These are phyloP conservation scores for Hypoxylon sp. DNA, from an alignment of 2,329 filamentous ascomycete species.

Conservation along the genomic window DNA sequence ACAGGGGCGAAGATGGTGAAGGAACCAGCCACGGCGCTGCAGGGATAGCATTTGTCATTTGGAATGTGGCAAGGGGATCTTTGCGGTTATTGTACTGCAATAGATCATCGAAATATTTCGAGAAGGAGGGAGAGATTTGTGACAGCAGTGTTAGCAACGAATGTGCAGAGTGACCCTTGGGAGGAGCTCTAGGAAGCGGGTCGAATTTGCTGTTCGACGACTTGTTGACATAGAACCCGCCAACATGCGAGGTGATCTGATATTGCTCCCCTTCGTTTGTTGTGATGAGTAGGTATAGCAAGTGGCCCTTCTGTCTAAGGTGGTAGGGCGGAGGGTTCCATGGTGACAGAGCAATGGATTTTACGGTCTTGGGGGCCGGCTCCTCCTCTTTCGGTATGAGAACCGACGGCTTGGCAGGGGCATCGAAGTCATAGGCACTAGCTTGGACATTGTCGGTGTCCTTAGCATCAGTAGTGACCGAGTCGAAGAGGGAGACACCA, in stretches of 20 bases:
- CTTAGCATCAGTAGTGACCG: constrained; percentile 67
- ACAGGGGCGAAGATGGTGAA: constrained; percentile 71
- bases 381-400: constrained; percentile 78
- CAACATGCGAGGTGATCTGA: constrained; percentile 92
- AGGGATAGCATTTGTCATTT: constrained; percentile 94
- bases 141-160: constrained; percentile 86
- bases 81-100: constrained; percentile 87
- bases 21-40: constrained; percentile 93
- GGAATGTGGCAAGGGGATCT: constrained; percentile 92
- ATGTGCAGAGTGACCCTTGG: constrained; percentile 84
- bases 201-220: constrained; percentile 96
- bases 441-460: constrained; percentile 56
- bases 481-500: constrained; percentile 88
- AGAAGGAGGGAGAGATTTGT: constrained; percentile 86
- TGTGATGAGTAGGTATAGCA: constrained; percentile 89
- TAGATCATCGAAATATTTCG: constrained; percentile 78
- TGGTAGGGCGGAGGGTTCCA: constrained; percentile 98
- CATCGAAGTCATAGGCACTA: constrained; percentile 79
- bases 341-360: constrained; percentile 86
- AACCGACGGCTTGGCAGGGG: constrained; percentile 74
- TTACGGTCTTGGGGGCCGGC: constrained; percentile 87
- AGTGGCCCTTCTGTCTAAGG: constrained; percentile 89
- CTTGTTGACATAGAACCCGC: constrained; percentile 97
- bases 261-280: constrained; percentile 96
- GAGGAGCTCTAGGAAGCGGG: constrained; percentile 81